Evolutionary conservation across 148 eudicot genomes (phyloP).

Genomic region (Cornus controversa): DNA sequence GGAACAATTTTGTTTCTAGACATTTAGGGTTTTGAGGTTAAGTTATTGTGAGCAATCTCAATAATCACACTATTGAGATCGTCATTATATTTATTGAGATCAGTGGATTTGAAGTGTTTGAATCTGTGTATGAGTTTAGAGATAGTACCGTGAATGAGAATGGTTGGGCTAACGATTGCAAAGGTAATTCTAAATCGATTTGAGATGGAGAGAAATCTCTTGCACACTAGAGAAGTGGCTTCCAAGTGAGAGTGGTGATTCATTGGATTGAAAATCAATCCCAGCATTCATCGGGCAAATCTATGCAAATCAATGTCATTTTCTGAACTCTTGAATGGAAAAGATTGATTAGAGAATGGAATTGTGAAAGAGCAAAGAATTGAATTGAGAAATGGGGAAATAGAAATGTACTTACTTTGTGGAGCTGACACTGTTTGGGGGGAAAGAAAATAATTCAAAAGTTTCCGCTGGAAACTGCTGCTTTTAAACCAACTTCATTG

Average conservation of each 20-base stretch:
- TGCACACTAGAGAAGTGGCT: slow-evolving; percentile 48
- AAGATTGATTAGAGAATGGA: no score
- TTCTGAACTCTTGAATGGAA: no score
- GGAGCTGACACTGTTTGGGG: no score
- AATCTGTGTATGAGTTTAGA: slow-evolving; percentile 45
- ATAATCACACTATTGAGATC: slow-evolving; percentile 23
- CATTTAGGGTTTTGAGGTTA: slow-evolving; percentile 35
- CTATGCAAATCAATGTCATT: neutral
- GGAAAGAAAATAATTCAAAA: no score
- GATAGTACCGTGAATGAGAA: slow-evolving; percentile 23
- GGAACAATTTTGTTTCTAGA: slow-evolving; percentile 29
- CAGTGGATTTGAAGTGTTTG: slow-evolving; percentile 40
- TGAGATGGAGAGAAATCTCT: slow-evolving; percentile 55
- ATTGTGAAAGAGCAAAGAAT: no score
- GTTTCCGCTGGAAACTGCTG: no score
- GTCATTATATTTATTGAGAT: slow-evolving; percentile 24
- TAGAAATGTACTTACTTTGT: no score
- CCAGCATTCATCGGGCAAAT: slow-evolving; percentile 71
- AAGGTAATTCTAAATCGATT: slow-evolving; percentile 44
- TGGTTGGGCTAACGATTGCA: slow-evolving; percentile 29
- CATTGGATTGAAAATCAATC: slow-evolving; percentile 44
- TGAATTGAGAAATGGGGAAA: no score
- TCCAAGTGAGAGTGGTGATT: slow-evolving; percentile 43
- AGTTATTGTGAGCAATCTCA: slow-evolving; percentile 23
- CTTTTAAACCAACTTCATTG: no score